Evolutionary conservation across 257 asterid species (phyloP), one percentile per base, ranked within the genome.

Genomic region (Nicotiana tabacum): DNA sequence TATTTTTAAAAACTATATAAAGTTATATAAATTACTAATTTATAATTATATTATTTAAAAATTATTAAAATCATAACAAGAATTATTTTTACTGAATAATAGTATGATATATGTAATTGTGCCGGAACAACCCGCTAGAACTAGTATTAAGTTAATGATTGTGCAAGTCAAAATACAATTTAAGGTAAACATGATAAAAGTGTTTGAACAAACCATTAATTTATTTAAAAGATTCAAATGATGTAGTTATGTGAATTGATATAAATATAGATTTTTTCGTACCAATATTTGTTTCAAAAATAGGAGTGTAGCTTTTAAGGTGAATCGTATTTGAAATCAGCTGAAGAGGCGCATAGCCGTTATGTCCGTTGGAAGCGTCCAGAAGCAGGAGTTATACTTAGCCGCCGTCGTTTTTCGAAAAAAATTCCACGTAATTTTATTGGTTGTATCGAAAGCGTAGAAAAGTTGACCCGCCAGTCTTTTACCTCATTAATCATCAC

Each of bases 361-460:
- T 82, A 84, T 87, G 67, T 78, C 89, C 68, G 89, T 87, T 84
- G 83, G 86, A 77, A 72, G 77, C 51, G 84, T 66, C 77, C 69
- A 66, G 82, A 79, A 80, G 11, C 2, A 62, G 12, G 48, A 43
- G n/a, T 69, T 5, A 18, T 15, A 43, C 21, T 64, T 64, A 21
- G 1, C 27, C 15, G n/a, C 46, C 21, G 6, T 60, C 43, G 1
- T 11, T 16, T 39, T 7, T 37, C 27, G 2, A 39, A 64, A 61
- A 80, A 67, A 46, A 46, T 24, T 33, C 46, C 77, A 62, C 83
- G 64, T 11, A n/a, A 6, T 43, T 15, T 27, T 39, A 79, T 79
- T 79, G 60, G 60, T 77, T 6, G 0, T 24, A 43, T 10, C 16
- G 24, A 61, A 37, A 79, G 37, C 74, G 7, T 27, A 35, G 37